phyloP scores from a whole-genome alignment of 2,329 filamentous ascomycete species.

The Dactylellina sp. region DNA sequence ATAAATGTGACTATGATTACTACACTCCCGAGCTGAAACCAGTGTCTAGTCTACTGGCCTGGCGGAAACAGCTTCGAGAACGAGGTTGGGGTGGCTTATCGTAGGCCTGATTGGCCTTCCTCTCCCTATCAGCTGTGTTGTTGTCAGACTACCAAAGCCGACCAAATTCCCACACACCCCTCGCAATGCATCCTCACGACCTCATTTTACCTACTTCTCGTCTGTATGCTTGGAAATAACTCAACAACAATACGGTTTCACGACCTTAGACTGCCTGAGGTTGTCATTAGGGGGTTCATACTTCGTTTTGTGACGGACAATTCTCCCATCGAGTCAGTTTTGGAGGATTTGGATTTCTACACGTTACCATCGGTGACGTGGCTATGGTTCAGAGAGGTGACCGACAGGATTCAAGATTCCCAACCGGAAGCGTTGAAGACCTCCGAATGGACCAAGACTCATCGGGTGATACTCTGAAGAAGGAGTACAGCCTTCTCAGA shows the following conservation, averaged over 20 bases:
- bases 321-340: constrained; percentile 8
- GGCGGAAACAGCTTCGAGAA: too few species aligned
- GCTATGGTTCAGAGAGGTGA: constrained; percentile 16
- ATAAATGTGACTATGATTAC: neutral
- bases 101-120: neutral
- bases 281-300: constrained; percentile 29
- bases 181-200: constrained; percentile 19
- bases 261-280: constrained; percentile 10
- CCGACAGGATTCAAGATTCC: constrained; percentile 22
- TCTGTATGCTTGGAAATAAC: constrained; percentile 51
- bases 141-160: constrained; percentile 19
- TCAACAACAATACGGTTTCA: constrained; percentile 36
- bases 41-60: too few species aligned
- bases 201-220: constrained; percentile 3
- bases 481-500: neutral
- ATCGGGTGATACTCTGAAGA: constrained; percentile 17
- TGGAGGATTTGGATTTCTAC: constrained; percentile 44
- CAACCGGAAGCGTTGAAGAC: constrained; percentile 12
- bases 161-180: constrained; percentile 48
- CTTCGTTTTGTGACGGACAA: constrained; percentile 40
- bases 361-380: constrained; percentile 28
- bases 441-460: constrained; percentile 1
- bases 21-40: too few species aligned
- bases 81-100: constrained; percentile 4
- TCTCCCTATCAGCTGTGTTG: constrained; percentile 31